Base-by-base conservation (phyloP, 2,329 filamentous ascomycete species). In the Fusarium sp. region DNA sequence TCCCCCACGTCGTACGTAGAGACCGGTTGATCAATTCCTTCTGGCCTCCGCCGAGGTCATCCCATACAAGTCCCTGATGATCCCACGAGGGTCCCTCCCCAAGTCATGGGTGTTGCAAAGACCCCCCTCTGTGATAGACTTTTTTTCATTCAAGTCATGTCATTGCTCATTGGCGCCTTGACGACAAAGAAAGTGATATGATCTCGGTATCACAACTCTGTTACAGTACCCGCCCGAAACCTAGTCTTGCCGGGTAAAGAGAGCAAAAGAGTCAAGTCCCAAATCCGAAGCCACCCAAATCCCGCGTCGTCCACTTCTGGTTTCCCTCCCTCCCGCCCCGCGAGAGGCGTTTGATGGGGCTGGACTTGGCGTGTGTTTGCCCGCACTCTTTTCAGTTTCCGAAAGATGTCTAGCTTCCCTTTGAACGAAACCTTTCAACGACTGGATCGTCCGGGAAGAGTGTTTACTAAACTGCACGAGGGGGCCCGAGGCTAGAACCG, bases 21-120 rank as follows among this genome's bases (percentile, higher is more conserved):
- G 20, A 35, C 33, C 56, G n/a, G 65, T 35, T 69, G 72, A 74
- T 74, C 72, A 73, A 73, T 74, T 74, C 65, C 71, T 42, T 58
- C 40, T 57, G 8, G 33, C 36, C 65, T 57, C 57, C 35, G 66
- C 58, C 70, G 73, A 77, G 73, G 50, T 70, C 71, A 71, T 59
- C 58, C 58, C 29, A 64, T 35, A 57, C 40, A 74, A 60, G 67
- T 71, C 58, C 65, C 74, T 75, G 71, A 69, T 73, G 74, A 69
- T 75, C 69, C 47, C 50, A 35, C n/a, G 35, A 13, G 29, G 25
- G 29, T 20, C 38, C 5, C n/a, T 42, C 38, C 18, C 35, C 36
- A 22, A 36, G 35, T 10, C 42, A 47, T 18, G 42, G 42, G 14
- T 47, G 22, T 47, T 47, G 42, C 22, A 50, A n/a, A 50, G 16